Conservation (phyloP, 148 eudicot genomes). For the Rhododendron simsii region DNA sequence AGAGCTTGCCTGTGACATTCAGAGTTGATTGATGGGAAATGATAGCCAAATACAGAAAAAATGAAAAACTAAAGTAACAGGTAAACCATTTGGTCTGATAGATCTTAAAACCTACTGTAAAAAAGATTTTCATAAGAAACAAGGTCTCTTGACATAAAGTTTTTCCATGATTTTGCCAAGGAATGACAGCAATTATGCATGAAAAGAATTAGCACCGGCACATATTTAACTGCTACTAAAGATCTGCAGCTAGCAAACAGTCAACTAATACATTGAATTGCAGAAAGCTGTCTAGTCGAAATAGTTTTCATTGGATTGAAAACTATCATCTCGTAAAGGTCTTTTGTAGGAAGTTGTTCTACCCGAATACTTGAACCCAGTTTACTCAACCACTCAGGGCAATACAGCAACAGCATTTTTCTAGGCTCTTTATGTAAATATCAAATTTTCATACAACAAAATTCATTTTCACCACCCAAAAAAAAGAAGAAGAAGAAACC, state of each 20-base stretch:
- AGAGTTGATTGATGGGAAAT: background rate
- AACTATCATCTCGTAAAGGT: background rate
- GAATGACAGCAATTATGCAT: background rate
- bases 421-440: background rate
- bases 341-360: no score
- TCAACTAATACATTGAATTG: background rate
- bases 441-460: background rate
- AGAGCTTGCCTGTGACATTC: conserved; percentile 59
- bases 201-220: background rate
- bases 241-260: background rate
- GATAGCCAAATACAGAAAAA: background rate
- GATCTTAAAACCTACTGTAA: background rate
- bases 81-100: background rate
- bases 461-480: background rate
- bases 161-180: background rate
- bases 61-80: background rate
- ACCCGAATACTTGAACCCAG: background rate
- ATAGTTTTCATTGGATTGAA: no score
- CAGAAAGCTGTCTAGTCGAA: background rate
- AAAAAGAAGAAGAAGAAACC: background rate
- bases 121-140: no score
- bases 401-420: background rate
- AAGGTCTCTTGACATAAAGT: background rate
- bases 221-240: background rate
- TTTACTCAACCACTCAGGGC: background rate